Evolutionary conservation across 768 basidiomycete species (phyloP).

Genomic region (Lactifluus pinguis): DNA sequence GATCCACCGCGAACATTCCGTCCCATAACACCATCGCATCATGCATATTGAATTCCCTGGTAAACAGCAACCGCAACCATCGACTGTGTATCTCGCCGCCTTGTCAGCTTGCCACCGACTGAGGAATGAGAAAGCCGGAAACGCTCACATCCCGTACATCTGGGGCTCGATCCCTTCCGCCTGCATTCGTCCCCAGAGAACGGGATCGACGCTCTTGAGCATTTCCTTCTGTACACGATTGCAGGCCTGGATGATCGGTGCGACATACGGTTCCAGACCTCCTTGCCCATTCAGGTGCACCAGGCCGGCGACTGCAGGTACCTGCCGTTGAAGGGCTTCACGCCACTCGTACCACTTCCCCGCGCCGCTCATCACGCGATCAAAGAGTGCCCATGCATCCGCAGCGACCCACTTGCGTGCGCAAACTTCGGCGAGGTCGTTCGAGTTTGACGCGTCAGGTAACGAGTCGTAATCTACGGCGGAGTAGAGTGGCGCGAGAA

Average conservation of each 20-base stretch:
- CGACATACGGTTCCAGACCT: constrained; percentile 55
- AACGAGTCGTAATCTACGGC: constrained; percentile 80
- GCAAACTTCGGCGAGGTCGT: constrained; percentile 49
- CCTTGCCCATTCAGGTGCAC: constrained; percentile 35
- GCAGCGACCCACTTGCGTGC: constrained; percentile 65
- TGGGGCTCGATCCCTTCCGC: constrained; percentile 86
- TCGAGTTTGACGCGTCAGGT: constrained; percentile 28
- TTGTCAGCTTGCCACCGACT: constrained; percentile 3
- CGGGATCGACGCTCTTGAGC: constrained; percentile 71
- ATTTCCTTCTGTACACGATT: constrained; percentile 67
- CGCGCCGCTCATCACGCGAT: constrained; percentile 65
- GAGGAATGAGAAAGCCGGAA: neutral
- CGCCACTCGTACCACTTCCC: constrained; percentile 64
- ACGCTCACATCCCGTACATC: constrained; percentile 85
- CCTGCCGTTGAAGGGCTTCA: constrained; percentile 21
- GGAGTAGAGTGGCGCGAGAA: constrained; percentile 81
- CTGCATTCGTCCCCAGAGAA: constrained; percentile 67
- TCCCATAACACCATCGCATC: constrained; percentile 93
- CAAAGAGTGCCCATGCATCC: constrained; percentile 83
- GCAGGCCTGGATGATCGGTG: constrained; percentile 82
- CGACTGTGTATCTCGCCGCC: constrained; percentile 42
- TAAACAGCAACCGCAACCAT: constrained; percentile 90
- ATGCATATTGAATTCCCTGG: constrained; percentile 76
- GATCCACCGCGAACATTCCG: constrained; percentile 83
- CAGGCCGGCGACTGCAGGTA: constrained; percentile 36